Conservation (phyloP, 78 protist genomes). For the Dictyostelium citrinum region DNA sequence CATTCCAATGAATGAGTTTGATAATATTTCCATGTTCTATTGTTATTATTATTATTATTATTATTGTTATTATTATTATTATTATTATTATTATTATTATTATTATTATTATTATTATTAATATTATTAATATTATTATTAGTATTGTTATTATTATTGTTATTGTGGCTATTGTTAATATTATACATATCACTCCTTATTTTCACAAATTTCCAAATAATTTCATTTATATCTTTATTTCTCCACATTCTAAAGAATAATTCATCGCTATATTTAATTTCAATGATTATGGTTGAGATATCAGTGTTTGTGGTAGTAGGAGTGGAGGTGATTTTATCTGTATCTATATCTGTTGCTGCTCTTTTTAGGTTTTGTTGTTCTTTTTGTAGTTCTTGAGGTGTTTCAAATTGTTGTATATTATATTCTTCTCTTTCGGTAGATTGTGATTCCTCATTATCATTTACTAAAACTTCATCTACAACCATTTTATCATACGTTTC, state of each 20-base stretch:
- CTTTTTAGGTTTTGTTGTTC: not conserved
- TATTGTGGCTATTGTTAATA: no score
- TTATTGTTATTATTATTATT: no score
- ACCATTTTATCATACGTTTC: not conserved
- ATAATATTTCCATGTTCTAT: not conserved
- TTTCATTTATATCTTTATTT: not conserved
- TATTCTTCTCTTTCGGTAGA: not conserved
- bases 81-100: no score
- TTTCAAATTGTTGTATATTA: not conserved
- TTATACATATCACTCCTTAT: not conserved
- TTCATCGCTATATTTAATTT: not conserved
- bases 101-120: no score
- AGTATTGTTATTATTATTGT: no score
- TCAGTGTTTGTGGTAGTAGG: not conserved
- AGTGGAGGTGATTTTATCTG: not conserved
- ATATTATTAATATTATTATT: no score
- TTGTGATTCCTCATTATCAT: not conserved
- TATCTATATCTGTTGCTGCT: not conserved
- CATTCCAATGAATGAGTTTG: constrained; percentile 11
- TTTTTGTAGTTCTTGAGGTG: not conserved
- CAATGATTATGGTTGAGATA: not conserved
- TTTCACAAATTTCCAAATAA: not conserved
- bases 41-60: not conserved
- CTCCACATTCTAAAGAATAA: not conserved
- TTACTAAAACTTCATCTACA: not conserved